Evolutionary conservation across 306 rosid genomes (phyloP).

Genomic region (Glycyrrhiza uralensis): DNA sequence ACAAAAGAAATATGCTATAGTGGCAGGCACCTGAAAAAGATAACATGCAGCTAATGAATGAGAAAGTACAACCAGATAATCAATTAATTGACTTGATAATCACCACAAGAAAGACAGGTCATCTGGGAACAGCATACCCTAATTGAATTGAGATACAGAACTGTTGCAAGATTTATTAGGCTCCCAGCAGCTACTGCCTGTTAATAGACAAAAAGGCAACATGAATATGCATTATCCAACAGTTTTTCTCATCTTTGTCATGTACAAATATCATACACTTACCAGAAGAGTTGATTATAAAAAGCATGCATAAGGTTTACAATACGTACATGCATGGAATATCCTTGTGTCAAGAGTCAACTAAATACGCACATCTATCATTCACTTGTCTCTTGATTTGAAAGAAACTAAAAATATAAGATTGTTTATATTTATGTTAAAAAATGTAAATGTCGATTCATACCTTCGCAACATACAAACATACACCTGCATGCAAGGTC

Average conservation of each 20-base stretch:
- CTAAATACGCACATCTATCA: not conserved
- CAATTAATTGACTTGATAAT: not conserved
- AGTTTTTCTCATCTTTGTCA: slow-evolving; percentile 1
- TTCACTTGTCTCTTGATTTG: not conserved
- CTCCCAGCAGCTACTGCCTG: slow-evolving; percentile 98
- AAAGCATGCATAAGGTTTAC: not conserved
- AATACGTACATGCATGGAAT: not conserved
- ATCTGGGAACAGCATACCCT: slow-evolving; percentile 50
- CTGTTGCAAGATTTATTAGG: slow-evolving; percentile 89
- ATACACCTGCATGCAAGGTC: slow-evolving; percentile 13
- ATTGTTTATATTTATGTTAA: not conserved
- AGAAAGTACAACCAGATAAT: slow-evolving; percentile 1
- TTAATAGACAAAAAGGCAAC: slow-evolving; percentile 32
- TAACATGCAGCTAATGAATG: slow-evolving; percentile 15
- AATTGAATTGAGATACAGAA: slow-evolving; percentile 73
- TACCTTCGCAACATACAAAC: not conserved
- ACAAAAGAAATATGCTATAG: slow-evolving; percentile 60
- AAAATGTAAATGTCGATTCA: slow-evolving; percentile 7
- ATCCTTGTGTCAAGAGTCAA: not conserved
- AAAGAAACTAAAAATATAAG: not conserved
- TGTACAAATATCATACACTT: not conserved
- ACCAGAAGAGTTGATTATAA: not conserved
- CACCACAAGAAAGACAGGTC: not conserved
- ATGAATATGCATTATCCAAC: slow-evolving; percentile 18
- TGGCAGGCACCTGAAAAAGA: slow-evolving; percentile 76